phyloP scores from a whole-genome alignment of 1,139 yeast species.

The Meyerozyma carpophila region DNA sequence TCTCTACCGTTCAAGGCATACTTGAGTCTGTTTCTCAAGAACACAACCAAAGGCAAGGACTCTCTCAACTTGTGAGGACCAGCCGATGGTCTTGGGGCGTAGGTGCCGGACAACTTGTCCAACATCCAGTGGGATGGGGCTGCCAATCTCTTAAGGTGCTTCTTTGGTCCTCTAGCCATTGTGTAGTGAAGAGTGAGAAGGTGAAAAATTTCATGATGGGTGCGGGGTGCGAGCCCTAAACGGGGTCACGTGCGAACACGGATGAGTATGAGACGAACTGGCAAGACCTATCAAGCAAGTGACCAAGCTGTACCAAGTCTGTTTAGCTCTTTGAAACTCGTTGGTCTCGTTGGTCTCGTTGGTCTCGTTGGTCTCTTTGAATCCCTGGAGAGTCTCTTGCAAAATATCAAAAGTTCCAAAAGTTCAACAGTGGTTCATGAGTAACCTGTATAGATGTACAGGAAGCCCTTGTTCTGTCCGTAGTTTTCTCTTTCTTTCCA shows the following conservation, averaged over 20 bases:
- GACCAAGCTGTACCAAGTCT: no score
- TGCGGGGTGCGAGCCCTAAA: neutral
- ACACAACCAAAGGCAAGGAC: constrained; percentile 78
- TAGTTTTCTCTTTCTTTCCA: no score
- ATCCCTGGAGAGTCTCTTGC: no score
- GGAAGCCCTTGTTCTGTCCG: no score
- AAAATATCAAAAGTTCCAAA: neutral
- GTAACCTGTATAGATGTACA: no score
- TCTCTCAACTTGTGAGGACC: constrained; percentile 99
- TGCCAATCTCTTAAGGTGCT: constrained; percentile 42
- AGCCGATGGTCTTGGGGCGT: constrained; percentile 99
- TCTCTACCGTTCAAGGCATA: constrained; percentile 51
- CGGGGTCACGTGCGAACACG: neutral
- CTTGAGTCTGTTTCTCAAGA: constrained; percentile 13
- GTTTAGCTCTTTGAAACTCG: no score
- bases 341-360: no score
- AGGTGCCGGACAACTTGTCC: constrained; percentile 99
- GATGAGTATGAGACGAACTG: no score
- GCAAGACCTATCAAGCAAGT: no score
- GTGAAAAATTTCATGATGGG: constrained; percentile 1
- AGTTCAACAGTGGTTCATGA: no score
- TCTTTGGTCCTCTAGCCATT: constrained; percentile 30
- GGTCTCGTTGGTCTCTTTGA: no score
- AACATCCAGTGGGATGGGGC: constrained; percentile 99
- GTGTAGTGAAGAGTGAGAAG: constrained; percentile 8